Evolutionary conservation across 2,329 filamentous ascomycete species (phyloP), one percentile per base, ranked within the genome.

Genomic region (Bipolaris sorokiniana): DNA sequence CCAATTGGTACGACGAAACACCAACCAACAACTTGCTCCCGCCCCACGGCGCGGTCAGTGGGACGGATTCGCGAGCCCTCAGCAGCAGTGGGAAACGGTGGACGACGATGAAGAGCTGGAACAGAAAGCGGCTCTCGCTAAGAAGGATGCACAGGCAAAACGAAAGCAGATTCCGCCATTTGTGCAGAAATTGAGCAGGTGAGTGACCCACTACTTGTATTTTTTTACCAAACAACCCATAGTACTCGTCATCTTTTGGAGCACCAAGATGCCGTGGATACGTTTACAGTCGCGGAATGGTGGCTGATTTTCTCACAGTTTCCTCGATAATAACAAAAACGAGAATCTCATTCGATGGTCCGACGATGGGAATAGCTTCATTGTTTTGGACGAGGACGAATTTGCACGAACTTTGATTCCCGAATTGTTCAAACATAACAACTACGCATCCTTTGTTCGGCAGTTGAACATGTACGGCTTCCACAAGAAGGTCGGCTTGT

Each of bases 131-230:
- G 83, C 89, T 63, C 81, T 90, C 60, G 92, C 92, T 7, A 97
- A 96, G 80, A 87, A 89, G 72, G 95, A 98, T 56, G 89, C 93
- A 0, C 90, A 93, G 74, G 85, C 89, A 15, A 98, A 97, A 77
- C 84, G 93, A 69, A 98, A 98, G 78, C 91, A 96, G 71, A 98
- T 99, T 10, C 94, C 95, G 0, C 94, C 95, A 0, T 99, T 99
- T 81, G 93, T 99, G 41, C 93, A 97, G 77, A 99, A 99, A 75
- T 80, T 99, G 53, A 96, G 92, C 87, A 98, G 94, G 94, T 96
- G 81, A 79, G 86, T 71, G 45, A 16, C n/a, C 33, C 42, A 28
- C 26, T 28, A 28, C 26, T 45, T 18, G n/a, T 9, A 3, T 22
- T 11, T 33, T 22, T 20, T 58, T 51, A 66, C 22, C 1, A 9